Evolutionary conservation across 2,329 filamentous ascomycete species (phyloP).

Genomic region (Penicillium thymicola): DNA sequence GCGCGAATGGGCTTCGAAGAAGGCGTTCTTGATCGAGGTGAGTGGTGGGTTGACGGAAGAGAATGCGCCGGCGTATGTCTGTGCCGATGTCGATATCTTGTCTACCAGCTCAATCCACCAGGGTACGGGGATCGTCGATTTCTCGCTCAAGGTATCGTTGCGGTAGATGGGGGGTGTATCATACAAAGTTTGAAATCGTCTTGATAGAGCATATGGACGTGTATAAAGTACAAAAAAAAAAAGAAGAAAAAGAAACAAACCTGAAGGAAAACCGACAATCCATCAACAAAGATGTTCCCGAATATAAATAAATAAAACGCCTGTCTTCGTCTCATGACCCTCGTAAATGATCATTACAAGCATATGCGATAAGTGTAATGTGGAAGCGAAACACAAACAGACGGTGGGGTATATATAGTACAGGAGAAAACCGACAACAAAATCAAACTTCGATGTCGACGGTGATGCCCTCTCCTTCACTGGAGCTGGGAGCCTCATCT

Average conservation of each 20-base stretch:
- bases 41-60: conserved; percentile 83
- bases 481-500: conserved; percentile 36
- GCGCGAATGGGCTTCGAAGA: conserved; percentile 70
- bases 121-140: conserved; percentile 89
- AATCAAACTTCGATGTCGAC: conserved; percentile 40
- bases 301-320: conserved; percentile 8
- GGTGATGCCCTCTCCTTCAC: conserved; percentile 37
- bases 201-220: conserved; percentile 12
- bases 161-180: conserved; percentile 22
- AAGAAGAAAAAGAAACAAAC: too few species aligned
- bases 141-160: conserved; percentile 79
- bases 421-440: neutral
- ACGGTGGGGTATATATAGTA: conserved; percentile 16
- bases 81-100: conserved; percentile 83
- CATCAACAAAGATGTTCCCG: neutral
- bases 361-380: conserved; percentile 7
- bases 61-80: conserved; percentile 74
- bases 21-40: conserved; percentile 79
- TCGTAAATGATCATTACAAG: conserved; percentile 20
- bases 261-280: neutral
- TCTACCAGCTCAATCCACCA: conserved; percentile 97
- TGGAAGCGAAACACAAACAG: conserved; percentile 7
- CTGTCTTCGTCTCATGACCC: conserved; percentile 12
- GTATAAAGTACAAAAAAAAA: conserved; percentile 16
- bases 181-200: neutral